Base-by-base conservation (phyloP, 495 filamentous ascomycete species). In the Bombardia bombarda region DNA sequence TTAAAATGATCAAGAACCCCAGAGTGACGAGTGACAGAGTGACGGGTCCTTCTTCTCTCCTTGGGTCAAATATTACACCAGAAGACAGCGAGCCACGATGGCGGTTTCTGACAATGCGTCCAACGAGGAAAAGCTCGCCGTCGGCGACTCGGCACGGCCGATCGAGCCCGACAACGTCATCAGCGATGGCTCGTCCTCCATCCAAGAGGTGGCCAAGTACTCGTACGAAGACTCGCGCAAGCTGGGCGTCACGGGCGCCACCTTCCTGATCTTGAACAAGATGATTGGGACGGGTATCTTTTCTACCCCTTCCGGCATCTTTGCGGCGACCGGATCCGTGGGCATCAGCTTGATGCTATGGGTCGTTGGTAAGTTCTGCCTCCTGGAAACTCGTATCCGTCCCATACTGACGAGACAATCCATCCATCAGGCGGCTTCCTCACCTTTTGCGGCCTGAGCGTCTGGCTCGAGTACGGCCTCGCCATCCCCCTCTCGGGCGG, bases 281-380 rank as follows among this genome's bases (percentile, higher is more conserved):
- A 78, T 78, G 73, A 74, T 77, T 24, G 72, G 74, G 24, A 77
- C 74, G 5, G 74, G 75, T 36, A 69, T 62, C 22, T 70, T 69
- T 38, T 69, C 65, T 1, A 62, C 67, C 3, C 65, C 67, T 2
- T 67, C 64, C 1, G 62, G 60, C 45, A 70, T 68, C 20, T 65
- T 67, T 44, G 60, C 56, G n/a, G 52, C 58, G 3, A 64, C 66
- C 0, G 66, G 65, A 1, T 69, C 66, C 4, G 66, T 69, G 0
- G 66, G 66, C 10, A 56, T 62, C 23, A 57, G 53, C 17, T 35
- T 70, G 26, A 26, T 63, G 21, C 38, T 70, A n/a, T 70, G 66
- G 66, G 55, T 55, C 26, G 50, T 67, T 9, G 66, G 66, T 53
- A 16, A 16, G 32, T 34, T 34, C 4, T n/a, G n/a, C n/a, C n/a